Conservation (phyloP, 2,329 filamentous ascomycete species). For the Orbilia blumenaviensis region DNA sequence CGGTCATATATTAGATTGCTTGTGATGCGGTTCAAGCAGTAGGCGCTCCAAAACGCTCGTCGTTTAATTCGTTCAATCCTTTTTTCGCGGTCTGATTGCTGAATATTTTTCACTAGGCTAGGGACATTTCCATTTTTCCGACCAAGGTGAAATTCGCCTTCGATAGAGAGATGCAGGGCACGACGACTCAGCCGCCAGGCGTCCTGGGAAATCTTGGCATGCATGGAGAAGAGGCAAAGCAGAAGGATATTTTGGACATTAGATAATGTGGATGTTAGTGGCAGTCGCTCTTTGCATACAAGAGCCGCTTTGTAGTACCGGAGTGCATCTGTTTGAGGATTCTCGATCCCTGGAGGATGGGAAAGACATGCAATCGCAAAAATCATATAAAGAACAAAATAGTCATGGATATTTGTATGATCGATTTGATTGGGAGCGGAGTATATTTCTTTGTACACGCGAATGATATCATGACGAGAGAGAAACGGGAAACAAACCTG, state of each 20-base stretch:
- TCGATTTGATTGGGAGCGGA: neutral
- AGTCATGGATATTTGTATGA: neutral
- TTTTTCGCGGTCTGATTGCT: neutral
- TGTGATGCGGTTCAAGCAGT: slow-evolving; percentile 41
- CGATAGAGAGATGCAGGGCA: slow-evolving; percentile 42
- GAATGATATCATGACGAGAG: neutral
- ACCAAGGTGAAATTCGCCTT: slow-evolving; percentile 41
- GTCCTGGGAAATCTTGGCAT: slow-evolving; percentile 39
- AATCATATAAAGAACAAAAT: slow-evolving; percentile 43
- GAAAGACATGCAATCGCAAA: slow-evolving; percentile 40
- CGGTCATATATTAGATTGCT: slow-evolving; percentile 41
- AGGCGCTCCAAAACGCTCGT: slow-evolving; percentile 35
- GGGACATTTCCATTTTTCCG: too few relatives aligned
- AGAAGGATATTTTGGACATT: slow-evolving; percentile 28
- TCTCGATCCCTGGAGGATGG: neutral
- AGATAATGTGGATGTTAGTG: slow-evolving; percentile 12
- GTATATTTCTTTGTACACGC: neutral
- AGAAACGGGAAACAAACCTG: slow-evolving; percentile 43
- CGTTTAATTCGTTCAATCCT: neutral
- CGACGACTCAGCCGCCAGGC: slow-evolving; percentile 43
- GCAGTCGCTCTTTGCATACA: neutral
- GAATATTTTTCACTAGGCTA: too few relatives aligned
- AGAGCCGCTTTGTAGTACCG: slow-evolving; percentile 43
- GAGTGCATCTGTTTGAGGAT: slow-evolving; percentile 8
- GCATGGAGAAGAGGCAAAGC: slow-evolving; percentile 37